These are phyloP conservation scores for Beauveria medogensis DNA, from an alignment of 2,329 filamentous ascomycete genomes.

Conservation along the genomic window DNA sequence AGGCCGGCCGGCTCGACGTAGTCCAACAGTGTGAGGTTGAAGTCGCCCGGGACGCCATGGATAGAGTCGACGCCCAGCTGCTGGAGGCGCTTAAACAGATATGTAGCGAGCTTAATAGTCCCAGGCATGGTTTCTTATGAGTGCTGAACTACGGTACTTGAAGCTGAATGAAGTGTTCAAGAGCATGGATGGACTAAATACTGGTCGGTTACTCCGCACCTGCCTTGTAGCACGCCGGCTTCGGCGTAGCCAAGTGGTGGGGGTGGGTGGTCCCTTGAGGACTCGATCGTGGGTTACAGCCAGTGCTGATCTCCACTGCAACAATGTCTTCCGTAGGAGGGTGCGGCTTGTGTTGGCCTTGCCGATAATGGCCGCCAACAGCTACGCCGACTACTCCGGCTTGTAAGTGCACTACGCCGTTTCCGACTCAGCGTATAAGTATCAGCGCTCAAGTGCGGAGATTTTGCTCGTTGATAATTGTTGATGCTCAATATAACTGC, in stretches of 20 bases:
- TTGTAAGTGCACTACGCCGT: not conserved
- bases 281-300: not conserved
- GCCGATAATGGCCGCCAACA: not conserved
- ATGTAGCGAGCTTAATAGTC: constrained; percentile 43
- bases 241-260: constrained; percentile 3
- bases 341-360: not conserved
- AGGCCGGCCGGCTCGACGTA: constrained; percentile 28
- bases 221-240: not conserved
- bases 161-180: not conserved
- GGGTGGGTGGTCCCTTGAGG: not conserved
- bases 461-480: not conserved
- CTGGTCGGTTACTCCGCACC: not conserved
- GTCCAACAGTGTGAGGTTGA: constrained; percentile 30
- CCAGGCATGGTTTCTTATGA: constrained; percentile 14
- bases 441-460: not conserved
- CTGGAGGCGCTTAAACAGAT: constrained; percentile 50
- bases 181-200: not conserved
- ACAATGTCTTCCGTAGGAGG: not conserved
- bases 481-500: not conserved
- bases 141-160: not conserved
- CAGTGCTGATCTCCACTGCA: not conserved
- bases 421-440: constrained; percentile 3
- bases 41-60: constrained; percentile 40
- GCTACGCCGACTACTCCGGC: constrained; percentile 8
- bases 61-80: constrained; percentile 52